Evolutionary conservation across 805 yeast species (phyloP).

Genomic region (Kluyveromyces aestuarii): DNA sequence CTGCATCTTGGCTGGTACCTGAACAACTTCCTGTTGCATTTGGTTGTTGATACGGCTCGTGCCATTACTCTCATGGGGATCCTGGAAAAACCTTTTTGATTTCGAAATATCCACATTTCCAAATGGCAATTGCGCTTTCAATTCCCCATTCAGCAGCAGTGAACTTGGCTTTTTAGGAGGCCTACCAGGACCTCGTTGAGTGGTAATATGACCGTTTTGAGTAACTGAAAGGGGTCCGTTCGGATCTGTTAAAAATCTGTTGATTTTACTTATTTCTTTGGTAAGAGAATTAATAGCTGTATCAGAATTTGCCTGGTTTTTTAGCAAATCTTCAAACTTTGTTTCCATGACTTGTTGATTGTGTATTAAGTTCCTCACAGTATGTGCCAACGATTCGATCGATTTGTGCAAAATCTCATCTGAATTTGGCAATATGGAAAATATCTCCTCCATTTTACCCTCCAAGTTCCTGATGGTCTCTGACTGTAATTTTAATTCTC

Average conservation of each 20-base stretch:
- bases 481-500: conserved; percentile 3
- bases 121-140: conserved; percentile 20
- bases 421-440: conserved; percentile 4
- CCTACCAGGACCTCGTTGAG: conserved; percentile 27
- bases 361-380: conserved; percentile 22
- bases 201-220: background rate
- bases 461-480: conserved; percentile 4
- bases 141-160: conserved; percentile 4
- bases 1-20: conserved; percentile 1
- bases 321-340: conserved; percentile 27
- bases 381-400: conserved; percentile 17
- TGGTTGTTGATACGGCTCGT: background rate
- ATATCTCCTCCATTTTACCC: conserved; percentile 4
- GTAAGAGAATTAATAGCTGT: conserved; percentile 20
- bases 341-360: conserved; percentile 29
- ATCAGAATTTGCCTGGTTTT: conserved; percentile 30
- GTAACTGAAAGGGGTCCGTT: background rate
- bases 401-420: conserved; percentile 7
- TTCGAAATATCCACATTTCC: conserved; percentile 23
- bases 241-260: conserved; percentile 5
- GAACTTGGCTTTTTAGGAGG: conserved; percentile 12
- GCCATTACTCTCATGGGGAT: conserved; percentile 12
- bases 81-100: conserved; percentile 23
- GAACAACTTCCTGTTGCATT: conserved; percentile 1
- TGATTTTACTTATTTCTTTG: conserved; percentile 3